Evolutionary conservation across 2,329 filamentous ascomycete species (phyloP).

Genomic region (Byssochlamys sp.): DNA sequence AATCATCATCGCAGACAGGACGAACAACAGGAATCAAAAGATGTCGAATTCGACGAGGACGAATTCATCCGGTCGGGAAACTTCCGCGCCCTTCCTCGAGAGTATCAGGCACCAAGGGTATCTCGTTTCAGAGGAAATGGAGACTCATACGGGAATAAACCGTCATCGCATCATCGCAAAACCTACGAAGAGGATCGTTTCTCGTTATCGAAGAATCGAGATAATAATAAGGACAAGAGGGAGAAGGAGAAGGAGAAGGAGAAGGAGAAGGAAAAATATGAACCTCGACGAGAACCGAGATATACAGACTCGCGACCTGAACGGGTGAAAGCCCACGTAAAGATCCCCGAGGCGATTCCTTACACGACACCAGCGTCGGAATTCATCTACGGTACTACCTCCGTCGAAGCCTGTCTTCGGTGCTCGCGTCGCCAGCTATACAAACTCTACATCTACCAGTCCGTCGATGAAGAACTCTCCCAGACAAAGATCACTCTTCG

Average conservation of each 20-base stretch:
- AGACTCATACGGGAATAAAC: neutral
- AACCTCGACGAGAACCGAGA: slow-evolving; percentile 8
- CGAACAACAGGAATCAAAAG: neutral
- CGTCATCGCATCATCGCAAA: neutral
- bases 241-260: slow-evolving; percentile 3
- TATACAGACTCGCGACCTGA: slow-evolving; percentile 20
- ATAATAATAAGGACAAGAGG: neutral
- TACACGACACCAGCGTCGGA: slow-evolving; percentile 81
- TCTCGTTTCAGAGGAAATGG: slow-evolving; percentile 3
- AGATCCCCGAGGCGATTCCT: slow-evolving; percentile 42
- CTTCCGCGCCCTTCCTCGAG: slow-evolving; percentile 17
- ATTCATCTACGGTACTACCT: slow-evolving; percentile 77
- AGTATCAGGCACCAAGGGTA: slow-evolving; percentile 1
- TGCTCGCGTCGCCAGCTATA: slow-evolving; percentile 64
- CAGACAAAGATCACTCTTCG: slow-evolving; percentile 31
- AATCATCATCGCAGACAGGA: neutral
- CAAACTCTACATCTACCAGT: slow-evolving; percentile 67
- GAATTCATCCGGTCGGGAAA: slow-evolving; percentile 24
- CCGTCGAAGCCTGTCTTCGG: slow-evolving; percentile 69
- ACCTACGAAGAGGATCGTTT: neutral
- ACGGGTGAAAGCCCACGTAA: slow-evolving; percentile 24
- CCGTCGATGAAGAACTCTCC: slow-evolving; percentile 43
- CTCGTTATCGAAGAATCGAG: neutral
- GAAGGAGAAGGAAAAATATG: neutral
- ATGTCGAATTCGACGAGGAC: slow-evolving; percentile 16